Evolutionary conservation across 495 filamentous ascomycete species (phyloP), one percentile per base, ranked within the genome.

Genomic region (Bombardia bombarda): DNA sequence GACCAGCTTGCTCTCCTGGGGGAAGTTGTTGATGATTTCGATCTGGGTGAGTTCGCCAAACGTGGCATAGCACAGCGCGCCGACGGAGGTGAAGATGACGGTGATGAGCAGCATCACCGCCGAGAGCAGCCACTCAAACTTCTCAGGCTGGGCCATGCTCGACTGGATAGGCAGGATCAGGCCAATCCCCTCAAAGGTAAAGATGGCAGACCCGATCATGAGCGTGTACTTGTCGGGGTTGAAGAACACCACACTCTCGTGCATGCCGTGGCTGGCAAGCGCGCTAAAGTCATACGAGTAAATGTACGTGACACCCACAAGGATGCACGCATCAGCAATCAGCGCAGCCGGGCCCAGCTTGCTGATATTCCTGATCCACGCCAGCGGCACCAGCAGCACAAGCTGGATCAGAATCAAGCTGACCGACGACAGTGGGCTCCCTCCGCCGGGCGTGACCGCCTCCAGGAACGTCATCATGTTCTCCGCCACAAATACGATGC

Each of bases 121-220:
- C 28, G 58, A 77, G 0, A 83, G 71, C 3, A 83, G 66, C 45
- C 61, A 63, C 46, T 72, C 66, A 51, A 83, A 83, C 14, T 73
- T 68, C 32, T 79, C 55, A 0, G 79, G 79, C 25, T 77, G 50
- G 17, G 67, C 66, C 79, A 83, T 83, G 22, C 72, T 75, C 8
- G 72, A 74, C 50, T 81, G 77, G 38, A 83, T 82, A 0, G 79
- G 79, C 1, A 83, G 61, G 42, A 83, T 76, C 14, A 83, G 67
- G 3, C 79, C 79, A 21, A 83, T 82, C 17, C 79, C 79, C 57
- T 83, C 79, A 42, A 81, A 83, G 1, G 78, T 80, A 57, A 82
- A 83, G 57, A 83, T 82, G 2, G 77, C 70, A 3, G 75, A 67
- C 40, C 79, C 79, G 39, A 83, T 66, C 32, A 75, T 82, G 13